Evolutionary conservation across 164 flowering plant species (phyloP).

Genomic region (Tetracentron sinense): DNA sequence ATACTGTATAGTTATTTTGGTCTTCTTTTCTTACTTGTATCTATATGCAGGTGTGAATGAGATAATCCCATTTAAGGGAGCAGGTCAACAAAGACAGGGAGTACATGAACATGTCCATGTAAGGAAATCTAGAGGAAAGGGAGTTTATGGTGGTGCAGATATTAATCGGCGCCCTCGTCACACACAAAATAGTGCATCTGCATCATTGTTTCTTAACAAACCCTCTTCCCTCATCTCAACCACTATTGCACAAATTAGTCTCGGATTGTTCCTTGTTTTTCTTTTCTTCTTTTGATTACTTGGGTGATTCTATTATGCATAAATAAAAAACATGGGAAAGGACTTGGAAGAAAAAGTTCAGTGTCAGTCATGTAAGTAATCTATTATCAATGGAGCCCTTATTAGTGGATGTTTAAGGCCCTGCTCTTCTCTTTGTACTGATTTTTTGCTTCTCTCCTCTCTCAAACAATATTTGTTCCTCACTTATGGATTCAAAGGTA

Average conservation of each 20-base stretch:
- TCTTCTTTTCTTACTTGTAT: neutral
- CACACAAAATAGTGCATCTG: neutral
- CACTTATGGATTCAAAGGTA: too few species aligned
- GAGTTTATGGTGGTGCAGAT: neutral
- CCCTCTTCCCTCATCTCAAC: neutral
- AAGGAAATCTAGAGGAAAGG: neutral
- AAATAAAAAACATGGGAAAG: too few species aligned
- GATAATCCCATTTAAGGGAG: neutral
- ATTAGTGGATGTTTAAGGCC: too few species aligned
- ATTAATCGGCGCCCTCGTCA: neutral
- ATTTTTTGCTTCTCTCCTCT: too few species aligned
- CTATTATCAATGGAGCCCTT: too few species aligned
- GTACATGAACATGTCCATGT: neutral
- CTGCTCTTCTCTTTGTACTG: too few species aligned
- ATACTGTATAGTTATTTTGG: neutral
- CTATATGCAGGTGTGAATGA: neutral
- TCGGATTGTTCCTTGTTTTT: neutral
- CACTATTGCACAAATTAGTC: neutral
- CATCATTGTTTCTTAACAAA: neutral
- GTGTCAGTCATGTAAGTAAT: too few species aligned
- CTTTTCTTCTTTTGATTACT: neutral
- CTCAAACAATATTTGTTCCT: too few species aligned
- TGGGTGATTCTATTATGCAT: too few species aligned
- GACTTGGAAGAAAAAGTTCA: too few species aligned
- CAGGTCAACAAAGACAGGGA: too few species aligned